Evolutionary conservation across 345 rosid species (phyloP), one percentile per base, ranked within the genome.

Genomic region (Barbarea vulgaris): DNA sequence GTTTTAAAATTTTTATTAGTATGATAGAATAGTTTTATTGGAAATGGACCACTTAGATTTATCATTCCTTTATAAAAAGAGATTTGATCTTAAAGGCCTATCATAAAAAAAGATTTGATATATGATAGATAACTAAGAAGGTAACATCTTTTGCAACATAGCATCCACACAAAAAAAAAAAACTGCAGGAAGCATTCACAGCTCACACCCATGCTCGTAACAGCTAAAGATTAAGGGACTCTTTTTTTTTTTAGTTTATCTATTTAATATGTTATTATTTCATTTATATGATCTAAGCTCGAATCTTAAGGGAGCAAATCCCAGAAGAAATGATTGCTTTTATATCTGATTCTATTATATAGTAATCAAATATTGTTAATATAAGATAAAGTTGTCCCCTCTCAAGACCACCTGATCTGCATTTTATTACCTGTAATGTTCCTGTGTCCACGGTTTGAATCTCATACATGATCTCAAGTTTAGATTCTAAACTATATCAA

Each of bases 341-440:
- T 77, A 56, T 64, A 64, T 71, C 39, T 66, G 69, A 58, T 66
- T 72, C 30, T 51, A 41, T 39, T 22, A 25, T 58, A 71, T 21
- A 14, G 8, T 70, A 55, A 25, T 31, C 39, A 60, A 15, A 9
- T 54, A 63, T 41, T 41, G 17, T 37, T 47, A 7, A 37, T 55
- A 46, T 34, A 70, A 34, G 24, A 47, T 67, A 67, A 52, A 67
- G 77, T 67, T 78, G 81, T 78, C 74, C 59, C 77, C 81, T 61
- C 61, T 60, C n/a, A 78, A 67, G 64, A 72, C 74, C 74, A 51
- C 78, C 69, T 78, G 74, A 60, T 67, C 78, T 78, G 74, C 64
- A 66, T 27, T 28, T 60, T 69, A n/a, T 72, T 42, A 67, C 69
- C 77, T 78, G 77, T 78, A 33, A 72, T 78, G 77, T 73, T 67